A percentile compares a stretch with the other conserved stretches of the same genome.
These are phyloP conservation scores for Alternaria ethzedia DNA, from an alignment of 2,329 filamentous ascomycete genomes.

Conservation along the genomic window DNA sequence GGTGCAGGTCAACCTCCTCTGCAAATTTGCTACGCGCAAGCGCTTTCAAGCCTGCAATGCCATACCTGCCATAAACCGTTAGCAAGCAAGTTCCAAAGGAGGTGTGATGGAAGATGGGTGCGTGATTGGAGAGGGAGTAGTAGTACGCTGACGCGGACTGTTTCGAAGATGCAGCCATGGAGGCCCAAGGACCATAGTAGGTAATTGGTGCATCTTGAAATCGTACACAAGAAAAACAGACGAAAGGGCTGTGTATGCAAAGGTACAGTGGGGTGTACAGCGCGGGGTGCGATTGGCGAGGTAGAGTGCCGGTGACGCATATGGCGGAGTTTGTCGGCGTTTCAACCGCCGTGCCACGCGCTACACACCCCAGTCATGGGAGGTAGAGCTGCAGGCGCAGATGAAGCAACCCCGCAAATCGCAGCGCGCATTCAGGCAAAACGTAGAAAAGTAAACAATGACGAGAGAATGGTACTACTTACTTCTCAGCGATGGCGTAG, in stretches of 20 bases:
- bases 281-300: slow-evolving; percentile 31
- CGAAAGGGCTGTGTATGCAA: slow-evolving; percentile 6
- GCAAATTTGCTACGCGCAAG: slow-evolving; percentile 56
- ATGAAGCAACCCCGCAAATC: slow-evolving; percentile 18
- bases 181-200: slow-evolving; percentile 5
- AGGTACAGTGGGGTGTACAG: slow-evolving; percentile 16
- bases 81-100: slow-evolving; percentile 19
- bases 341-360: slow-evolving; percentile 27
- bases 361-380: slow-evolving; percentile 25
- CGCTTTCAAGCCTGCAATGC: slow-evolving; percentile 55
- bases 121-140: slow-evolving; percentile 12
- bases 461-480: slow-evolving; percentile 32
- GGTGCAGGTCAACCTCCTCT: slow-evolving; percentile 52
- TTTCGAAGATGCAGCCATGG: slow-evolving; percentile 16
- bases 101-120: slow-evolving; percentile 8
- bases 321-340: slow-evolving; percentile 39
- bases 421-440: slow-evolving; percentile 22
- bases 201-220: slow-evolving; percentile 25
- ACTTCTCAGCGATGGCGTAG: slow-evolving; percentile 59
- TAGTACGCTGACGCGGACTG: slow-evolving; percentile 30
- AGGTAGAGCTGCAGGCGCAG: slow-evolving; percentile 5
- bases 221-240: slow-evolving; percentile 11
- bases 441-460: slow-evolving; percentile 13
- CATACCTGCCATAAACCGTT: slow-evolving; percentile 48
- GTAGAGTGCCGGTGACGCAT: slow-evolving; percentile 31